Evolutionary conservation across 169 alveolate species (phyloP), one percentile per base, ranked within the genome.

Genomic region (Eimeria necatrix): DNA sequence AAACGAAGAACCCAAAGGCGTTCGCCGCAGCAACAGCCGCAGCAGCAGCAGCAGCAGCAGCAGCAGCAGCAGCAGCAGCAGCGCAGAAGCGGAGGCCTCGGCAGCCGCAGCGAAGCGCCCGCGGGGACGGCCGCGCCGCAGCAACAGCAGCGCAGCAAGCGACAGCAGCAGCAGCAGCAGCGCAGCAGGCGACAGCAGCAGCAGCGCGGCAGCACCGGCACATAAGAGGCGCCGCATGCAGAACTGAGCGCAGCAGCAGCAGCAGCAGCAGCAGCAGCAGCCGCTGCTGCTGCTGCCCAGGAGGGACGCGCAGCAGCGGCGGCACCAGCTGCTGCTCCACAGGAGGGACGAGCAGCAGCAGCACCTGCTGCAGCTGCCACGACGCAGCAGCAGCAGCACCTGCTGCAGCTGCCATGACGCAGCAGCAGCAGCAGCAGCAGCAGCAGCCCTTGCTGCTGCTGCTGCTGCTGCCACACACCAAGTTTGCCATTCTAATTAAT

Each of bases 1-100:
- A n/a, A n/a, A n/a, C n/a, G n/a, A n/a, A n/a, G n/a, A n/a, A n/a
- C n/a, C n/a, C n/a, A n/a, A n/a, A n/a, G n/a, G n/a, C n/a, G n/a
- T n/a, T n/a, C n/a, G n/a, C n/a, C n/a, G n/a, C n/a, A n/a, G n/a
- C n/a, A 61, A 10, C n/a, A 14, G 24, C 14, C 14, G 3, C 74
- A 3, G 7, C 74, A 61, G 78, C 78, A 68, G 78, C 74, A 68
- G 78, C 78, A 68, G 78, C 76, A 68, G 76, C 76, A 68, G 76
- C 78, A n/a, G 78, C 85, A 41, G 85, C 85, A 26, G 52, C 85
- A 41, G 59, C 60, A 74, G 85, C 85, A 41, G 22, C 85, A 74
- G 32, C 59, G 16, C 32, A 3, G n/a, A 41, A 2, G 24, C 3
- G 60, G 85, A 74, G 56, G 26, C 85, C 5, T 41, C 85, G 18